phyloP scores from a whole-genome alignment of 2,329 filamentous ascomycete species.

The Colletotrichum liaoningense region DNA sequence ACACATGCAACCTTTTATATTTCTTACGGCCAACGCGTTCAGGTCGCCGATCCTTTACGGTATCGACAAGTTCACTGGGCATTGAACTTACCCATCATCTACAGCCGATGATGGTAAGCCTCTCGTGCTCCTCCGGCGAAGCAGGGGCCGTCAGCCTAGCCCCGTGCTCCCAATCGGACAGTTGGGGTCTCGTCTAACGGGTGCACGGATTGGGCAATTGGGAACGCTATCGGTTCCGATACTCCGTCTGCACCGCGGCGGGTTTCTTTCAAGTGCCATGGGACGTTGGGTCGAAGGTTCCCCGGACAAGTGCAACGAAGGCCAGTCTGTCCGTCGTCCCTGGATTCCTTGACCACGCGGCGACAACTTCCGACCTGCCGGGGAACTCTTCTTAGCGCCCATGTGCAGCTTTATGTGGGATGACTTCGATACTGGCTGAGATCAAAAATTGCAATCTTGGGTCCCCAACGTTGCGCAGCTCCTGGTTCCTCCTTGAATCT shows the following conservation, averaged over 20 bases:
- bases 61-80: not conserved
- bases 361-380: constrained; percentile 21
- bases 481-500: not conserved
- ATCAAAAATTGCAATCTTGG: constrained; percentile 4
- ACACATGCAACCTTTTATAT: constrained; percentile 25
- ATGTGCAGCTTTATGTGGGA: not conserved
- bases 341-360: constrained; percentile 12
- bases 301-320: constrained; percentile 12
- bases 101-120: not conserved
- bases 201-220: not conserved
- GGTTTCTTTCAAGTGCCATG: not conserved
- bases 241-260: not conserved
- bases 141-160: no score
- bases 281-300: not conserved
- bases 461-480: not conserved
- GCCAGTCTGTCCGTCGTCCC: constrained; percentile 29
- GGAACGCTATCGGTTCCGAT: not conserved
- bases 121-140: not conserved
- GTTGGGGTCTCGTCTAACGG: not conserved
- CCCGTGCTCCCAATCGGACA: not conserved
- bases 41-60: constrained; percentile 8
- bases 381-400: not conserved
- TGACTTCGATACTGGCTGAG: not conserved
- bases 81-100: not conserved
- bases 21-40: not conserved